These are phyloP conservation scores for Endoconidiophora polonica DNA, from an alignment of 2,329 filamentous ascomycete genomes.

Conservation along the genomic window DNA sequence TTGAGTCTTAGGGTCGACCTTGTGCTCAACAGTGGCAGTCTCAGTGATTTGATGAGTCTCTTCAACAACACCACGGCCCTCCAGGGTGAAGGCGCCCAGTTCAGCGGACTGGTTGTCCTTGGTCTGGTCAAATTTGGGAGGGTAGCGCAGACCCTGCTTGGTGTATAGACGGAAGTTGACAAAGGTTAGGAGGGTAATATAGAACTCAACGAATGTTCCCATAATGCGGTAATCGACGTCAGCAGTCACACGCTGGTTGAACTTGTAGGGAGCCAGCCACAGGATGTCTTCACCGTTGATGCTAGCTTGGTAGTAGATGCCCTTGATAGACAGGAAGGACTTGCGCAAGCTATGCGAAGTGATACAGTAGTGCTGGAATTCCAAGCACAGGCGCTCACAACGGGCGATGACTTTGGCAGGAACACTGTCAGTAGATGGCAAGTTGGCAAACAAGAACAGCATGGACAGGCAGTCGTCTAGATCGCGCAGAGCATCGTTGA, in stretches of 20 bases:
- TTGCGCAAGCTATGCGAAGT: conserved; percentile 80
- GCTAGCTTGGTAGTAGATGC: conserved; percentile 96
- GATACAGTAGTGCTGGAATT: conserved; percentile 97
- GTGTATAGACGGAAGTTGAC: conserved; percentile 94
- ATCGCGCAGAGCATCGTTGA: conserved; percentile 83
- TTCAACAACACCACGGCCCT: conserved; percentile 34
- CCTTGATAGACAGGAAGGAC: conserved; percentile 96
- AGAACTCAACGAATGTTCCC: conserved; percentile 98
- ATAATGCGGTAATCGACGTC: conserved; percentile 98
- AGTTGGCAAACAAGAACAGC: conserved; percentile 92
- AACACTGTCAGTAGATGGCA: conserved; percentile 76
- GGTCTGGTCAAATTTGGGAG: conserved; percentile 75
- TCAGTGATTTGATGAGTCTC: conserved; percentile 27
- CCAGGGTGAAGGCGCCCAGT: conserved; percentile 76
- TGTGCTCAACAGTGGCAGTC: conserved; percentile 26
- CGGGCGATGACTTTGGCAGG: conserved; percentile 90
- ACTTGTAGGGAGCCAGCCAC: conserved; percentile 95
- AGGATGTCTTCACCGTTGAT: conserved; percentile 94
- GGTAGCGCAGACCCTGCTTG: conserved; percentile 79
- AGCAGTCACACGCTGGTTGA: conserved; percentile 83
- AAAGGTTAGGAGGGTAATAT: conserved; percentile 88
- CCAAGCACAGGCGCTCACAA: conserved; percentile 81
- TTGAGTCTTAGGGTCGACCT: conserved; percentile 45
- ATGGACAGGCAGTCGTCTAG: conserved; percentile 93
- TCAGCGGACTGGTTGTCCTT: conserved; percentile 85